phyloP scores from a whole-genome alignment of 108 stramenopile species.

The Pseudonitzschia delicatissima region DNA sequence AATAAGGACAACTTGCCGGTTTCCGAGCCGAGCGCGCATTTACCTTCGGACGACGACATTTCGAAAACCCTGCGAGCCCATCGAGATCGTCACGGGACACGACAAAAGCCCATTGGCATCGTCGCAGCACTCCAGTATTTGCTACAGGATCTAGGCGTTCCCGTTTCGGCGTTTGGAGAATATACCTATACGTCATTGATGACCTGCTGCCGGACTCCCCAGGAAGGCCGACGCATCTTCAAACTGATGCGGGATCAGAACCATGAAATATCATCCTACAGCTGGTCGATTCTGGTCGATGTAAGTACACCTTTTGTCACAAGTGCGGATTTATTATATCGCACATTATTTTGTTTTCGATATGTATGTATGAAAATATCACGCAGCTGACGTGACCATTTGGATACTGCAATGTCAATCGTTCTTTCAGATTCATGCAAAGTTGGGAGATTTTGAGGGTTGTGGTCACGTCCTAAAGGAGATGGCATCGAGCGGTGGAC shows the following conservation, averaged over 20 bases:
- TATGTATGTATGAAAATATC: too few relatives aligned
- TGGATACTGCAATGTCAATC: too few relatives aligned
- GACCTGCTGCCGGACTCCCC: constrained; percentile 66
- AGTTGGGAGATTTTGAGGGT: constrained; percentile 74
- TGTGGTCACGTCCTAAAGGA: constrained; percentile 67
- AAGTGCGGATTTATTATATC: too few relatives aligned
- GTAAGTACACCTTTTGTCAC: too few relatives aligned
- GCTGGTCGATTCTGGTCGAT: constrained; percentile 83
- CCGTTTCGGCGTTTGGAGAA: constrained; percentile 60
- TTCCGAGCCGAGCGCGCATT: background rate
- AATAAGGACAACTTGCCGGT: background rate
- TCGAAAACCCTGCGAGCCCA: constrained; percentile 65
- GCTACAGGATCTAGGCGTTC: constrained; percentile 60
- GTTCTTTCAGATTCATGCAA: constrained; percentile 53
- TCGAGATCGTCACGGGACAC: constrained; percentile 74
- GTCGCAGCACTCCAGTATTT: constrained; percentile 54
- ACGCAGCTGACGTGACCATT: too few relatives aligned
- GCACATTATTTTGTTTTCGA: too few relatives aligned
- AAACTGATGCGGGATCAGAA: constrained; percentile 61
- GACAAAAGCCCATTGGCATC: constrained; percentile 65
- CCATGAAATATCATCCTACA: constrained; percentile 56
- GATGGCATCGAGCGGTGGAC: constrained; percentile 47
- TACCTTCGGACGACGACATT: constrained; percentile 64
- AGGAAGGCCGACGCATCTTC: constrained; percentile 73
- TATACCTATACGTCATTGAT: constrained; percentile 60